phyloP scores from a whole-genome alignment of 1,139 yeast species.

The Nakaseomyces delphensis region DNA sequence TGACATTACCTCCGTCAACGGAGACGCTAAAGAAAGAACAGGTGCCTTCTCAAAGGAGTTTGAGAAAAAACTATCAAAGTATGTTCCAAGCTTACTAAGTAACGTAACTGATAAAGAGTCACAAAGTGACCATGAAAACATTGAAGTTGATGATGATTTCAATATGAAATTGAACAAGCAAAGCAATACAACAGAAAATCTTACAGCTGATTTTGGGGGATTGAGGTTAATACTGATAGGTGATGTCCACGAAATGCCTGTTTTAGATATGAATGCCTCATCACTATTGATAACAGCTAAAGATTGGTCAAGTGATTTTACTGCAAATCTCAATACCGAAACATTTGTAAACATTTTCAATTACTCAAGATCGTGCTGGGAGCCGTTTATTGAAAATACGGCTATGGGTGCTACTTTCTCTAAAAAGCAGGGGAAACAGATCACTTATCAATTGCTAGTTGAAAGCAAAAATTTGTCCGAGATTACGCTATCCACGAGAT shows the following conservation, averaged over 20 bases:
- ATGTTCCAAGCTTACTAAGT: constrained; percentile 53
- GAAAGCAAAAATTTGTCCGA: constrained; percentile 72
- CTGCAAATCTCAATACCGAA: constrained; percentile 61
- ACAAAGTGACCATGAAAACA: neutral
- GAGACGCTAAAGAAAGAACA: constrained; percentile 8
- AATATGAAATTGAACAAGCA: constrained; percentile 20
- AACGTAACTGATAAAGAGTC: constrained; percentile 28
- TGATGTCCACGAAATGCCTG: constrained; percentile 88
- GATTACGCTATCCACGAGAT: constrained; percentile 69
- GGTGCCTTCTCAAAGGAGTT: constrained; percentile 51
- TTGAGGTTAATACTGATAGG: constrained; percentile 82
- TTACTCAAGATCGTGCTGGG: constrained; percentile 93
- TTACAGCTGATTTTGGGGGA: constrained; percentile 69
- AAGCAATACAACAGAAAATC: constrained; percentile 59
- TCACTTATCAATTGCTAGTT: constrained; percentile 45
- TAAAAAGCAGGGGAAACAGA: constrained; percentile 38
- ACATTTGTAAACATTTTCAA: constrained; percentile 75
- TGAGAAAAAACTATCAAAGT: constrained; percentile 47
- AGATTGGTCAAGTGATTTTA: constrained; percentile 86
- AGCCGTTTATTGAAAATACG: constrained; percentile 87
- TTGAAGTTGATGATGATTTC: neutral
- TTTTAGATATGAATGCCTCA: constrained; percentile 67
- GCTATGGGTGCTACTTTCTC: constrained; percentile 68
- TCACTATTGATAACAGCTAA: constrained; percentile 65
- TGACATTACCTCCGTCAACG: constrained; percentile 9